These are phyloP conservation scores for Citrus trifoliata DNA, from an alignment of 345 rosid species.

Conservation along the genomic window DNA sequence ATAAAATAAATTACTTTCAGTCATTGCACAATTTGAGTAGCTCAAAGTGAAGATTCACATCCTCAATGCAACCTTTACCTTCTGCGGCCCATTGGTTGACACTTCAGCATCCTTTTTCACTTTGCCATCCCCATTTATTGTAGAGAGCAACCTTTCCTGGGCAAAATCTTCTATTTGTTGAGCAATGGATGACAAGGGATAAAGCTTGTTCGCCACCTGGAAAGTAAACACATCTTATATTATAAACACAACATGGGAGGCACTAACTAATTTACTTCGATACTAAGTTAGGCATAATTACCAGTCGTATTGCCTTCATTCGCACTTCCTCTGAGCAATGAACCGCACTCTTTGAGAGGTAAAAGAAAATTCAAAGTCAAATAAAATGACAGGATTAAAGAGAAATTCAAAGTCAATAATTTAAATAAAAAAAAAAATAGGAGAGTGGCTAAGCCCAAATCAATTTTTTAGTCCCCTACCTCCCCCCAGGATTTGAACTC, in stretches of 20 bases:
- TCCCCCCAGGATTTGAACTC: no score
- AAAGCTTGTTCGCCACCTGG: constrained; percentile 96
- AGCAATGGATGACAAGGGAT: constrained; percentile 66
- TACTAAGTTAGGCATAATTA: constrained; percentile 29
- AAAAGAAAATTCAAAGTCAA: constrained; percentile 23
- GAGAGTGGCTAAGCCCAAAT: no score
- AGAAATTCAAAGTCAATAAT: constrained; percentile 16
- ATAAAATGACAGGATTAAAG: background rate
- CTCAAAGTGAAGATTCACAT: background rate
- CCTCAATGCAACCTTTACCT: constrained; percentile 43
- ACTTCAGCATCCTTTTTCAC: constrained; percentile 47
- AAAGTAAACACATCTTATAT: constrained; percentile 21
- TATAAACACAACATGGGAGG: constrained; percentile 16
- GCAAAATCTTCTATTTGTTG: constrained; percentile 90
- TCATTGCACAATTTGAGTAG: background rate
- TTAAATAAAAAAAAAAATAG: no score
- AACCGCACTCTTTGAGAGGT: constrained; percentile 72
- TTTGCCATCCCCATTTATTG: constrained; percentile 33
- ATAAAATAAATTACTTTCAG: background rate
- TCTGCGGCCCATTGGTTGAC: constrained; percentile 33
- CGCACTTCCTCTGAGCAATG: constrained; percentile 94
- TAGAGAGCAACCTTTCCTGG: constrained; percentile 60
- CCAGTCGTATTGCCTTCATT: constrained; percentile 98
- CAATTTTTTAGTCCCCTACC: no score
- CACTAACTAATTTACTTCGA: constrained; percentile 4